Evolutionary conservation across 169 alveolate genomes (phyloP).

Genomic region (Perkinsus olseni): DNA sequence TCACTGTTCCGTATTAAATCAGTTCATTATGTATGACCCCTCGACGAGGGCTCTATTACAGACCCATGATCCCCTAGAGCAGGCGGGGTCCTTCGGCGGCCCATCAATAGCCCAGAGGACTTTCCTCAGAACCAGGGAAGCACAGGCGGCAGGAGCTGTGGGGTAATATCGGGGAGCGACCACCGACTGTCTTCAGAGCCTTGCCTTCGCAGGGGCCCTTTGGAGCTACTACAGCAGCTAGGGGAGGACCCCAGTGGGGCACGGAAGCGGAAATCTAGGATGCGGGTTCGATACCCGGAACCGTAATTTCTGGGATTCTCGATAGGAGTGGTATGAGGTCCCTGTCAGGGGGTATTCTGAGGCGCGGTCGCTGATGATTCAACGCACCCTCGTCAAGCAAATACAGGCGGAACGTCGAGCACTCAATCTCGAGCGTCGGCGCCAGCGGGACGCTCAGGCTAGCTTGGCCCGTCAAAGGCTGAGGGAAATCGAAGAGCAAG

Average conservation of each 20-base stretch:
- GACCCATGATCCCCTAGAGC: not conserved
- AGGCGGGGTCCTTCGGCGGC: not conserved
- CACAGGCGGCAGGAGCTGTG: not conserved
- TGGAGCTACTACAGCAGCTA: not conserved
- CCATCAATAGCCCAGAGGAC: not conserved
- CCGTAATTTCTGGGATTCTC: not conserved
- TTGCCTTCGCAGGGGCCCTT: not conserved
- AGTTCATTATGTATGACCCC: not conserved
- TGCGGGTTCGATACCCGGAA: not conserved
- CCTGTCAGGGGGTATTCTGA: not conserved
- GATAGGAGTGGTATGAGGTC: too few species aligned
- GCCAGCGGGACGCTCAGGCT: not conserved
- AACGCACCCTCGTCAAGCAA: not conserved
- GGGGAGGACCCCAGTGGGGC: not conserved
- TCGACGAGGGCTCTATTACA: not conserved
- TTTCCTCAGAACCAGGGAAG: not conserved
- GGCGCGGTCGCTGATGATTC: not conserved
- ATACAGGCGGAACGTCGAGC: not conserved
- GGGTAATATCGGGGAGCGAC: not conserved
- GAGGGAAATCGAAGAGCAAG: not conserved
- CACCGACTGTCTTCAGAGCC: not conserved
- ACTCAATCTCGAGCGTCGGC: not conserved
- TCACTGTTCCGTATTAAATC: too few species aligned
- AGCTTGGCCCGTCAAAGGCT: not conserved
- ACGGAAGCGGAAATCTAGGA: not conserved